These are phyloP conservation scores for Camellia lanceoleosa DNA, from an alignment of 148 eudicot genomes.

Conservation along the genomic window DNA sequence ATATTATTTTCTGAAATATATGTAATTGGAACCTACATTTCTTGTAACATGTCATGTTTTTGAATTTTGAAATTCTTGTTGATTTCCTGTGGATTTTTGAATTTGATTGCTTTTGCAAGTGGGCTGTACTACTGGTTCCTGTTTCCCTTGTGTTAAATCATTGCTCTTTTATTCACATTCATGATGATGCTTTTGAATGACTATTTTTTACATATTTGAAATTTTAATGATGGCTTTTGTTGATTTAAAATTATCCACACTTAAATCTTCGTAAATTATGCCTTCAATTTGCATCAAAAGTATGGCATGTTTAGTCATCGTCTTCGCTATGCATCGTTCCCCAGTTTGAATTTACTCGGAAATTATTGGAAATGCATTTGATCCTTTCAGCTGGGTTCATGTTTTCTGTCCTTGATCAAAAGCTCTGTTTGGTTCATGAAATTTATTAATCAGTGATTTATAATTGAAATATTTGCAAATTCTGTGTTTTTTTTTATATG, in stretches of 20 bases:
- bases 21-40: neutral
- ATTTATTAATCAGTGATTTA: neutral
- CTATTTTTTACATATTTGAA: neutral
- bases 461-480: neutral
- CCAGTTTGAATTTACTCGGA: too few species aligned
- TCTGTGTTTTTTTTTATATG: neutral
- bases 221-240: neutral
- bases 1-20: neutral
- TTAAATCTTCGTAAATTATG: neutral
- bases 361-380: too few species aligned
- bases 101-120: neutral
- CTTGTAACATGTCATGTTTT: neutral
- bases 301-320: too few species aligned
- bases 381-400: too few species aligned
- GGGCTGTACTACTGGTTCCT: neutral
- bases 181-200: conserved; percentile 1
- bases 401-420: too few species aligned
- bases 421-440: too few species aligned
- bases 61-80: neutral
- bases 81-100: neutral
- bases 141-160: neutral
- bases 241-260: neutral
- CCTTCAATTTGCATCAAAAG: too few species aligned
- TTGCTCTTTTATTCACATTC: neutral
- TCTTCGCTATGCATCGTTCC: too few species aligned